A percentile compares a stretch with the other conserved stretches of the same genome.
These are phyloP conservation scores for Paecilomyces sp. DNA, from an alignment of 2,329 filamentous ascomycete genomes.

Conservation along the genomic window DNA sequence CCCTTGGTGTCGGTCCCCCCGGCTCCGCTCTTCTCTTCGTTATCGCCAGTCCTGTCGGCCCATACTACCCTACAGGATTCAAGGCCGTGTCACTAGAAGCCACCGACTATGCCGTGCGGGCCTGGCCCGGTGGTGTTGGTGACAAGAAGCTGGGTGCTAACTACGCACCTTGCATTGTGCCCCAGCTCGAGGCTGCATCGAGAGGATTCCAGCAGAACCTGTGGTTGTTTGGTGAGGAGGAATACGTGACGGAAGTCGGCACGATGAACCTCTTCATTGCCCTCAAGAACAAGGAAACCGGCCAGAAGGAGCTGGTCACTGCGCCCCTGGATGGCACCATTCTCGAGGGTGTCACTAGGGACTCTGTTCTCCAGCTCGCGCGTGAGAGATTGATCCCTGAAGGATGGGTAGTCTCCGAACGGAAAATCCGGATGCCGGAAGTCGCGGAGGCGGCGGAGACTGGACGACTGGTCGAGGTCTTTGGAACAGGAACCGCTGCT, in stretches of 20 bases:
- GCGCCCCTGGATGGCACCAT: conserved; percentile 95
- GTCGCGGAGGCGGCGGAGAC: conserved; percentile 73
- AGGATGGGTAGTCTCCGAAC: conserved; percentile 83
- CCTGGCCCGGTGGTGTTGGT: conserved; percentile 95
- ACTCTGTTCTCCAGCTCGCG: conserved; percentile 82
- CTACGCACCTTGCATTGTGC: conserved; percentile 98
- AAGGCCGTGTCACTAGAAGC: conserved; percentile 94
- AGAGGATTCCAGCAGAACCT: conserved; percentile 96
- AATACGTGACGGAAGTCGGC: conserved; percentile 93
- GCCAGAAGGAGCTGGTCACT: conserved; percentile 88
- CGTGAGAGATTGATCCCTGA: conserved; percentile 73
- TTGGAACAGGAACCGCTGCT: conserved; percentile 87
- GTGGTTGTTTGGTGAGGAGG: conserved; percentile 93
- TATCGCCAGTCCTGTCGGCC: conserved; percentile 92
- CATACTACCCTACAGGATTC: conserved; percentile 97
- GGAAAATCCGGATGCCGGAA: conserved; percentile 87
- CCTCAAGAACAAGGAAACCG: conserved; percentile 76
- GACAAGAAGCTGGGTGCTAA: conserved; percentile 98
- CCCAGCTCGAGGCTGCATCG: conserved; percentile 83
- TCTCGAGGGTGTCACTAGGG: conserved; percentile 86
- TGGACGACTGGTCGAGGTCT: conserved; percentile 83
- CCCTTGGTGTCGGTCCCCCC: conserved; percentile 85
- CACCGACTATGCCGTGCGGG: conserved; percentile 91
- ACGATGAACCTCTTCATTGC: conserved; percentile 98
- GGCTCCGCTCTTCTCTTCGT: conserved; percentile 87